Evolutionary conservation across 208 protist species (phyloP).

Genomic region (Trypanosoma vivax): DNA sequence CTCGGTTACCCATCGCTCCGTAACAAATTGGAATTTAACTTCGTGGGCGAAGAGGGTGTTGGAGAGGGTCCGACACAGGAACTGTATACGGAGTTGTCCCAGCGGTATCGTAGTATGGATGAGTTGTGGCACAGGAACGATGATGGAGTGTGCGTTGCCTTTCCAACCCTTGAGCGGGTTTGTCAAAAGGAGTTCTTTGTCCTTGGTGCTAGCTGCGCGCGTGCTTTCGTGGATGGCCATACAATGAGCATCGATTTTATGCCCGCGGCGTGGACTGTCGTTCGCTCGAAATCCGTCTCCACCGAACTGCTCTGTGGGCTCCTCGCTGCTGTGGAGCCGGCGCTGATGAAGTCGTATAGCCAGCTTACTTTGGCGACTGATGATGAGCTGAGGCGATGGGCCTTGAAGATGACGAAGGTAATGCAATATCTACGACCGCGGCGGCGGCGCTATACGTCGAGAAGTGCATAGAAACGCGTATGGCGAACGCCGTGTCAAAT

Average conservation of each 20-base stretch:
- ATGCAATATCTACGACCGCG: slow-evolving; percentile 20
- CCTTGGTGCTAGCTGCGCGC: slow-evolving; percentile 56
- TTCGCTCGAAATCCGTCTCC: slow-evolving; percentile 14
- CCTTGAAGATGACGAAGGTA: slow-evolving; percentile 47
- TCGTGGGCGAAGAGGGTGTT: slow-evolving; percentile 74
- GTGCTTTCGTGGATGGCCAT: slow-evolving; percentile 77
- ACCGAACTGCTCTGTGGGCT: slow-evolving; percentile 10
- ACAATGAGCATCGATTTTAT: slow-evolving; percentile 50
- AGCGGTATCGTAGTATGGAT: slow-evolving; percentile 20
- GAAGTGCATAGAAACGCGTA: slow-evolving; percentile 14
- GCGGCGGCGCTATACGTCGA: slow-evolving; percentile 32
- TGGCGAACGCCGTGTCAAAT: slow-evolving; percentile 41
- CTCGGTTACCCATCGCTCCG: slow-evolving; percentile 29
- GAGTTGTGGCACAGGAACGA: slow-evolving; percentile 58
- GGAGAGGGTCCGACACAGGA: slow-evolving; percentile 84
- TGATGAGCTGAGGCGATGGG: slow-evolving; percentile 44
- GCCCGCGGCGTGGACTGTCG: slow-evolving; percentile 45
- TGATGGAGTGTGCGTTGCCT: slow-evolving; percentile 42
- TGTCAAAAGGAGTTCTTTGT: slow-evolving; percentile 58
- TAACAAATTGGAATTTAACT: slow-evolving; percentile 70
- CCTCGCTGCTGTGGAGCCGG: slow-evolving; percentile 46
- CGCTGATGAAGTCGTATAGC: slow-evolving; percentile 36
- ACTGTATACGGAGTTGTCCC: slow-evolving; percentile 74
- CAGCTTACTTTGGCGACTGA: slow-evolving; percentile 26
- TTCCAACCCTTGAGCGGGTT: slow-evolving; percentile 43